Percentiles rank a stretch among this genome's conserved stretches.
These are phyloP conservation scores for Glycine latifolia DNA, from an alignment of 306 rosid genomes.

Conservation along the genomic window DNA sequence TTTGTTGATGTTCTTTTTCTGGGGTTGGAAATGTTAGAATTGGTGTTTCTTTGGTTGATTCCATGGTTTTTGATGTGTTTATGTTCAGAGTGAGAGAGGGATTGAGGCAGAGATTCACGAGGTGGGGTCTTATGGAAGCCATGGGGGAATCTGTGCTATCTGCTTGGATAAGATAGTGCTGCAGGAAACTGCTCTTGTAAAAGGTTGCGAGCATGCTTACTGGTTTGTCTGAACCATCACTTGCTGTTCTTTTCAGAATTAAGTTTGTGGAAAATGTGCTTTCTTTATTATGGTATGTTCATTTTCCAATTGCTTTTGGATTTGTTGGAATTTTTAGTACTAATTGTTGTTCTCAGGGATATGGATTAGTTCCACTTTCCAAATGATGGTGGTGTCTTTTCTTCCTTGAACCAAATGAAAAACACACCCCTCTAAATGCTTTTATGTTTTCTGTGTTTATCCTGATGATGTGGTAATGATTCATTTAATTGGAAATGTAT, in stretches of 20 bases:
- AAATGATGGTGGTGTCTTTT: neutral
- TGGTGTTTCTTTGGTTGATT: neutral
- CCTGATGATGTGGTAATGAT: neutral
- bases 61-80: conserved; percentile 17
- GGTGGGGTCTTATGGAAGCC: conserved; percentile 54
- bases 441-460: neutral
- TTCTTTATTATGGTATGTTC: neutral
- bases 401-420: too few species aligned
- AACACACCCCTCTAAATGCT: neutral
- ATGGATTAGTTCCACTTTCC: conserved; percentile 8
- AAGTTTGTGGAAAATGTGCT: neutral
- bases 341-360: neutral
- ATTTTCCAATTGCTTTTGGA: conserved; percentile 28
- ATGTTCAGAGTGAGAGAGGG: conserved; percentile 57
- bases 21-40: neutral
- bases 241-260: neutral
- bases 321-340: conserved; percentile 27
- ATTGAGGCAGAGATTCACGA: conserved; percentile 49
- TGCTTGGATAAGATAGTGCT: conserved; percentile 76
- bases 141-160: conserved; percentile 80
- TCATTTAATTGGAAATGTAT: neutral
- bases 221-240: conserved; percentile 68
- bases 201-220: conserved; percentile 99
- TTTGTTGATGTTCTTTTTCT: neutral
- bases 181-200: conserved; percentile 83